These are phyloP conservation scores for Zymoseptoria crescenta DNA, from an alignment of 2,329 filamentous ascomycete species.

Conservation along the genomic window DNA sequence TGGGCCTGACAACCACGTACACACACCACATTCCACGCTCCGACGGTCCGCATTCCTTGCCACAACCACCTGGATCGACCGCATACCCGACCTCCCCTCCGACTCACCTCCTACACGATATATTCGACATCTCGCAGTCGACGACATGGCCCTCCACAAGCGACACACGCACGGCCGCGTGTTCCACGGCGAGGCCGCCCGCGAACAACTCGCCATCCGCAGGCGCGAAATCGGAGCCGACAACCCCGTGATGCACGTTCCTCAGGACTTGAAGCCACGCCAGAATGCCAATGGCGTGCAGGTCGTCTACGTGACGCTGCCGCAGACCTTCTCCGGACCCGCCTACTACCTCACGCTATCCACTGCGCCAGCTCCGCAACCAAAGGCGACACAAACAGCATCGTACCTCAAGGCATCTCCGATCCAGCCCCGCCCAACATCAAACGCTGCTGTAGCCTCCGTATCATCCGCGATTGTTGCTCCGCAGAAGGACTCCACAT, in stretches of 20 bases:
- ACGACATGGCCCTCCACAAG: constrained; percentile 25
- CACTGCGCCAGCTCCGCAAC: background rate
- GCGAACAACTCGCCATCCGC: constrained; percentile 17
- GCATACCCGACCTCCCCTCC: constrained; percentile 1
- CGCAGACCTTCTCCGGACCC: constrained; percentile 45
- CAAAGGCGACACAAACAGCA: background rate
- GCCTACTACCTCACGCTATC: constrained; percentile 26
- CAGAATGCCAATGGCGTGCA: constrained; percentile 27
- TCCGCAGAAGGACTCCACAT: background rate
- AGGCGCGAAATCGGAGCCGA: constrained; percentile 24
- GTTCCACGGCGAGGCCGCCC: constrained; percentile 21
- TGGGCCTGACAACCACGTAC: constrained; percentile 1
- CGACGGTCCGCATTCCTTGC: constrained; percentile 14
- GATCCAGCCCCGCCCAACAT: background rate
- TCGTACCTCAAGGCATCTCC: background rate
- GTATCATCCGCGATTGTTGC: background rate
- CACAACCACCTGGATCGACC: background rate
- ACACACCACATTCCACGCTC: constrained; percentile 7
- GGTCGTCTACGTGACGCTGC: constrained; percentile 48
- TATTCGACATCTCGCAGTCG: constrained; percentile 4
- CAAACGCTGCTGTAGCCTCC: constrained; percentile 2
- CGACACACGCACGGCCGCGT: constrained; percentile 24
- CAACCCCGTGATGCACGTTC: constrained; percentile 21
- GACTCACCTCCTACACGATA: constrained; percentile 1
- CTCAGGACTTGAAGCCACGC: constrained; percentile 13